These are phyloP conservation scores for Colletotrichum godetiae DNA, from an alignment of 2,329 filamentous ascomycete genomes.

Conservation along the genomic window DNA sequence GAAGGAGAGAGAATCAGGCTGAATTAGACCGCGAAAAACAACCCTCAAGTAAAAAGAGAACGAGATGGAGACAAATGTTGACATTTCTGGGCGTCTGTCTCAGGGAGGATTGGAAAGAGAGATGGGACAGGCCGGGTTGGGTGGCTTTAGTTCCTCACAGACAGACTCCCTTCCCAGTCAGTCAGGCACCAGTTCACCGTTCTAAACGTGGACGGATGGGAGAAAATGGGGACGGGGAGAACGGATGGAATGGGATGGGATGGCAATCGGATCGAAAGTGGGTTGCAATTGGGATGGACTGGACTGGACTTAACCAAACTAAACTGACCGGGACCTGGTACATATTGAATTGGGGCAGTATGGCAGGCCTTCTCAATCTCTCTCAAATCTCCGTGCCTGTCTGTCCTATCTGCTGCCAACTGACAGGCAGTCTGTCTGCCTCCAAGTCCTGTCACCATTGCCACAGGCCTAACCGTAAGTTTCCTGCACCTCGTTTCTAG, in stretches of 20 bases:
- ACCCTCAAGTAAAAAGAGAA: too few relatives aligned
- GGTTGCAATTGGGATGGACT: background rate
- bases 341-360: background rate
- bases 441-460: background rate
- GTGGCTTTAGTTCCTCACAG: background rate
- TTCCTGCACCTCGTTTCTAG: slow-evolving; percentile 7
- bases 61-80: too few relatives aligned
- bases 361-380: background rate
- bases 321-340: background rate
- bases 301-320: background rate
- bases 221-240: background rate
- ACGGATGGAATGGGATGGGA: slow-evolving; percentile 6
- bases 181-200: background rate
- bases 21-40: too few relatives aligned
- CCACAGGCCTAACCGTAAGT: background rate
- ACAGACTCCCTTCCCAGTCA: background rate
- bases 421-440: background rate
- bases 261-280: slow-evolving; percentile 18
- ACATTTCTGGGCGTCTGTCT: background rate
- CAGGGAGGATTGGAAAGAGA: background rate
- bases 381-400: background rate
- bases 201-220: background rate
- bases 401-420: background rate
- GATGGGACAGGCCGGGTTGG: background rate
- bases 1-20: background rate